Base-by-base conservation (phyloP, 2,329 filamentous ascomycete species). In the Westerdykella aurantiaca region DNA sequence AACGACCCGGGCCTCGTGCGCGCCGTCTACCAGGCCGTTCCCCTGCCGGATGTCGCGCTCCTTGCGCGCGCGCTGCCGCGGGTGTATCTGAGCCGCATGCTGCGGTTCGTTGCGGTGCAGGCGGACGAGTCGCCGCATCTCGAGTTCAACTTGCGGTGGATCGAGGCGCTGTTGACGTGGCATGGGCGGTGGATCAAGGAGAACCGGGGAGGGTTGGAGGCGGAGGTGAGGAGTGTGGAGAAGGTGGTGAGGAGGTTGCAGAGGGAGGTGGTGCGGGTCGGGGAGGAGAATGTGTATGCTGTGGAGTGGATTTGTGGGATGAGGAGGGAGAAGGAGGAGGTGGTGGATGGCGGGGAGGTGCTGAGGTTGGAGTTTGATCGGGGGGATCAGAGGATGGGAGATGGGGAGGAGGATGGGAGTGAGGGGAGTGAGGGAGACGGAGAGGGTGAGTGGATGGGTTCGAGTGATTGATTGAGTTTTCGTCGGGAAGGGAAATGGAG, bases 91-190 rank as follows among this genome's bases (percentile, higher is more conserved):
- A 81, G 86, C 22, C 81, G 88, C 3, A 73, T 97, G 11, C 75
- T 98, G 39, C 85, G 88, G 37, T 95, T 95, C 53, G 85, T 97
- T 6, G 89, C 89, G 2, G 78, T 85, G 9, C 87, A 95, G 59
- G 86, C 88, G 1, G 91, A 97, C 57, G 83, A 91, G 61, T 90
- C 85, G 2, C 91, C 90, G 1, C 91, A 96, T 72, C 78, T 98
- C 4, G 93, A 98, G 69, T 94, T 97, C 69, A 95, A 93, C 58
- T 72, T 98, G 37, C 72, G 91, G 7, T 98, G 93, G 93, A 86
- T 96, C 59, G 87, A 93, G 66, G 82, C 87, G 1, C 53, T 83
- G 9, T 74, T 97, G 46, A 85, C 86, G 57, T 82, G 82, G 56
- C 91, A 97, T 64, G 93, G 93, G 29, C 77, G 85, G 17, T 91